phyloP scores from a whole-genome alignment of 2,329 filamentous ascomycete genomes.

The Tolypocladium album region DNA sequence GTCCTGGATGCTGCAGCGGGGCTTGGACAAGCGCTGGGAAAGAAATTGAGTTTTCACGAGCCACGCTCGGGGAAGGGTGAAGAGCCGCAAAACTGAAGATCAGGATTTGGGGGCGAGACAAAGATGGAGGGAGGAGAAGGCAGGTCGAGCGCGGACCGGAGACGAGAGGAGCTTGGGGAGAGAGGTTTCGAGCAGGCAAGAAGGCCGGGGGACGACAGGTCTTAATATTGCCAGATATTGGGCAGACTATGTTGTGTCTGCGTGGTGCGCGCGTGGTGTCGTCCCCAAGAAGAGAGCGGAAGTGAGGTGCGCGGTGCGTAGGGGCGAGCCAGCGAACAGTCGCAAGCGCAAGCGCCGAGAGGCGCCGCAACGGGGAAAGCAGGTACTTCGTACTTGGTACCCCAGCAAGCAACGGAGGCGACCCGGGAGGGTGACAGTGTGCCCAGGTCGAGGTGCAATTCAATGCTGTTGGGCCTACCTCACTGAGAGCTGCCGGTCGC shows the following conservation, averaged over 20 bases:
- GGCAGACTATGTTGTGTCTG: background rate
- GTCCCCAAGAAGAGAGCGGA: background rate
- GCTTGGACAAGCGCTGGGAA: background rate
- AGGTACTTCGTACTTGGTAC: background rate
- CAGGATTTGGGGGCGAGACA: background rate
- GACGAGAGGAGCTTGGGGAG: background rate
- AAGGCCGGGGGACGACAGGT: background rate
- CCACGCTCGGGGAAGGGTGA: background rate
- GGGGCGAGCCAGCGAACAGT: background rate
- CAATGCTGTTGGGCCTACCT: background rate
- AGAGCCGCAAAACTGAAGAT: background rate
- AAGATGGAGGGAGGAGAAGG: background rate
- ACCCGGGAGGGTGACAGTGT: background rate
- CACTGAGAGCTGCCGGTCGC: background rate
- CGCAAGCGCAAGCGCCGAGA: background rate
- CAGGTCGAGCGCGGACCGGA: background rate
- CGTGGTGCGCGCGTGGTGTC: background rate
- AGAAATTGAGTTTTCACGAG: background rate
- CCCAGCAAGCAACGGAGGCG: background rate
- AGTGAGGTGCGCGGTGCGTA: background rate
- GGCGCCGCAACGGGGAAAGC: background rate
- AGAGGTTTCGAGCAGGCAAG: background rate
- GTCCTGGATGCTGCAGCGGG: background rate
- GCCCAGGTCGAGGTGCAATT: background rate
- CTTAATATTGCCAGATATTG: slow-evolving; percentile 1